Percentiles rank a stretch among this genome's conserved stretches.
phyloP scores from a whole-genome alignment of 768 basidiomycete species.

The Amanita inopinata region DNA sequence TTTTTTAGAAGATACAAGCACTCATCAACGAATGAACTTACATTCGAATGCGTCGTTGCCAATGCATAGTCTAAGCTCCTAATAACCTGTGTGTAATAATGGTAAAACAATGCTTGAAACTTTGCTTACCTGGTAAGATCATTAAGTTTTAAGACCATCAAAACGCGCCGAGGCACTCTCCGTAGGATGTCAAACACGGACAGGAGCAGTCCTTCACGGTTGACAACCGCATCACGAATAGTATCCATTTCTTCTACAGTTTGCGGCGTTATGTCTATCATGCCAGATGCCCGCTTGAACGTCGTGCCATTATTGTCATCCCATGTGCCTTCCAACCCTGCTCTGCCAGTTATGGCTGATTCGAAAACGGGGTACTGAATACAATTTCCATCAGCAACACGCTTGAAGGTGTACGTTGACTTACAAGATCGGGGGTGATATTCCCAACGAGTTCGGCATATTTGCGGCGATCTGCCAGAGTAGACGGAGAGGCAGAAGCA shows the following conservation, averaged over 20 bases:
- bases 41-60: conserved; percentile 79
- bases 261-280: conserved; percentile 68
- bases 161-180: conserved; percentile 70
- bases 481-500: conserved; percentile 53
- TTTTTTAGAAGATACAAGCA: conserved; percentile 3
- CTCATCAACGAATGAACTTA: conserved; percentile 18
- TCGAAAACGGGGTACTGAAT: conserved; percentile 87
- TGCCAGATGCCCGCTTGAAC: conserved; percentile 60
- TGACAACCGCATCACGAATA: conserved; percentile 74
- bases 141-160: conserved; percentile 82
- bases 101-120: background rate
- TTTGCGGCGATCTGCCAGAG: conserved; percentile 61
- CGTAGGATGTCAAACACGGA: conserved; percentile 86
- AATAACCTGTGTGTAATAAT: conserved; percentile 10
- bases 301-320: conserved; percentile 25
- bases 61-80: conserved; percentile 79
- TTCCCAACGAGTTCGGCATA: conserved; percentile 91
- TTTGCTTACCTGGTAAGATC: conserved; percentile 62
- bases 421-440: conserved; percentile 76
- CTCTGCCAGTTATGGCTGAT: conserved; percentile 86
- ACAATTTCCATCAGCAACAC: background rate
- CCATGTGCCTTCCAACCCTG: conserved; percentile 59
- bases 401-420: conserved; percentile 15
- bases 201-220: conserved; percentile 71
- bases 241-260: conserved; percentile 71